Conservation (phyloP, 768 basidiomycete species). For the Saitozyma podzolica region DNA sequence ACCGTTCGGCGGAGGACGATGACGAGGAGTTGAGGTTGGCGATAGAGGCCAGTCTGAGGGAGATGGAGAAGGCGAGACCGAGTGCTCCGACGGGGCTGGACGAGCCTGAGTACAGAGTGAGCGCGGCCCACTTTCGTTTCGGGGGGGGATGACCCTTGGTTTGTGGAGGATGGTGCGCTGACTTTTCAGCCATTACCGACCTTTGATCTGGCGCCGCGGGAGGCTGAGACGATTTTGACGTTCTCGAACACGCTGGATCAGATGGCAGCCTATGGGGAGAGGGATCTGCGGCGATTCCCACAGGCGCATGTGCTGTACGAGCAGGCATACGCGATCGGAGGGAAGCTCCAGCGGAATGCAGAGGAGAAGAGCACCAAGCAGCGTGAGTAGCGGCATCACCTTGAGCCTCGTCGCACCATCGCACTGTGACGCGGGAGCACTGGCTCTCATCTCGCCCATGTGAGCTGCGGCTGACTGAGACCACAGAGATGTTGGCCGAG, state of each 20-base stretch:
- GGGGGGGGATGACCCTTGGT: constrained; percentile 5
- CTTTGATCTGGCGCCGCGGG: constrained; percentile 77
- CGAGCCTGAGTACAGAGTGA: constrained; percentile 48
- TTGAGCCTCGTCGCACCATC: not conserved
- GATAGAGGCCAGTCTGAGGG: constrained; percentile 91
- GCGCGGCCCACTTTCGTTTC: constrained; percentile 12
- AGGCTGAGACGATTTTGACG: constrained; percentile 81
- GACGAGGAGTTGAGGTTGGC: constrained; percentile 90
- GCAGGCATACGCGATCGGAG: constrained; percentile 72
- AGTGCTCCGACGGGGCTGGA: constrained; percentile 72
- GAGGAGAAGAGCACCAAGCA: constrained; percentile 85
- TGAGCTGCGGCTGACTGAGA: not conserved
- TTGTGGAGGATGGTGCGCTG: constrained; percentile 3
- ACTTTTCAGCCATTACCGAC: constrained; percentile 62
- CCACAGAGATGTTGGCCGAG: constrained; percentile 75
- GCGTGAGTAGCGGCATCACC: constrained; percentile 58
- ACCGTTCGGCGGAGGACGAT: constrained; percentile 68
- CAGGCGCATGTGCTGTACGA: constrained; percentile 82
- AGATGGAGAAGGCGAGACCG: constrained; percentile 62
- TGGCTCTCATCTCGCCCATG: too few species aligned
- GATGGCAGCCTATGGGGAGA: constrained; percentile 71
- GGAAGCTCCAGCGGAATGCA: constrained; percentile 77
- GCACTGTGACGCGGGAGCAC: too few species aligned
- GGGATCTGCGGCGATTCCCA: constrained; percentile 76
- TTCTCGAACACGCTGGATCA: constrained; percentile 90